phyloP scores from a whole-genome alignment of 2,329 filamentous ascomycete genomes.

The Sporothrix globosa region DNA sequence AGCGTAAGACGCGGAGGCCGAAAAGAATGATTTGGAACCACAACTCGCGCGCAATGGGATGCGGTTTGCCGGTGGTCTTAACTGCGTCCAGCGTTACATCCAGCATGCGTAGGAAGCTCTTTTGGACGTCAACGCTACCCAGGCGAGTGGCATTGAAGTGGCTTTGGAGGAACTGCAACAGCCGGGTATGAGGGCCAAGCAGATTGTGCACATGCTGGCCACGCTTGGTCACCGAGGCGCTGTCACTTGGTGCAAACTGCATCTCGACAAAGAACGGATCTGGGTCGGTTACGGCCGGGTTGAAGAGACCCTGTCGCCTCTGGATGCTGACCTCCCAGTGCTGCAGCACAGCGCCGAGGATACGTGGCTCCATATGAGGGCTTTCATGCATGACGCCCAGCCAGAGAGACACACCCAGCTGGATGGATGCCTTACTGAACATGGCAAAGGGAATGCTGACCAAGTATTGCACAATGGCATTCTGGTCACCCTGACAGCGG shows the following conservation, averaged over 20 bases:
- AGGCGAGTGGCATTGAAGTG: constrained; percentile 94
- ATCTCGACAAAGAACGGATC: constrained; percentile 91
- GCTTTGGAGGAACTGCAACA: constrained; percentile 88
- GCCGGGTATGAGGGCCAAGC: constrained; percentile 80
- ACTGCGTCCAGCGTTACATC: constrained; percentile 77
- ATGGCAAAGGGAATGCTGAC: constrained; percentile 91
- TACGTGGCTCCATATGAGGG: constrained; percentile 79
- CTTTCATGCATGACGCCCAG: constrained; percentile 97
- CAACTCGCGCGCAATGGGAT: constrained; percentile 89
- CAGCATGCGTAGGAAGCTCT: constrained; percentile 79
- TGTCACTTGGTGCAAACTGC: constrained; percentile 91
- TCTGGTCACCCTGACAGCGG: constrained; percentile 68
- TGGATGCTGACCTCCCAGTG: constrained; percentile 88
- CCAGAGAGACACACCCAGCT: constrained; percentile 94
- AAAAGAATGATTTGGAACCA: constrained; percentile 87
- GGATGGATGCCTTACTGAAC: constrained; percentile 94
- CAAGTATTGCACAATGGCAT: constrained; percentile 79
- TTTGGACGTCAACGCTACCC: constrained; percentile 78
- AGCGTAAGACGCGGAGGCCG: constrained; percentile 74
- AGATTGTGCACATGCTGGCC: constrained; percentile 81
- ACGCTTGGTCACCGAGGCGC: constrained; percentile 70
- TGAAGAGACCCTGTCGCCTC: constrained; percentile 79
- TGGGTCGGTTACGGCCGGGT: constrained; percentile 67
- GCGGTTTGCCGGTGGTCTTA: constrained; percentile 64
- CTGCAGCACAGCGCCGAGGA: constrained; percentile 83